Evolutionary conservation across 2,329 filamentous ascomycete species (phyloP).

Genomic region (Colletotrichum somersetense): DNA sequence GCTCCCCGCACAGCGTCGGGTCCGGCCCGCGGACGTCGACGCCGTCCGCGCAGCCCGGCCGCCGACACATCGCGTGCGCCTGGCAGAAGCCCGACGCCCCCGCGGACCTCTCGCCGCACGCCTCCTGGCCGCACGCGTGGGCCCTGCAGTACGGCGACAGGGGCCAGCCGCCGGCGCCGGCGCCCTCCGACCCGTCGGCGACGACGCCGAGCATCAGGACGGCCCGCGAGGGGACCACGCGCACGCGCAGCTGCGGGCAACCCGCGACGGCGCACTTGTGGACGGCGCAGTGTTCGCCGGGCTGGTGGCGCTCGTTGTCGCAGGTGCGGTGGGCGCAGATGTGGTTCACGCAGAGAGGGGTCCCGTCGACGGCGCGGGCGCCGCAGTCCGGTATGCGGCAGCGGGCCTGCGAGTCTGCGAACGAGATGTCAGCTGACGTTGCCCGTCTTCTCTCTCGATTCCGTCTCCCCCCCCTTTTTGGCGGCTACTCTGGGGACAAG

Average conservation of each 20-base stretch:
- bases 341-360: conserved; percentile 43
- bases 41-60: conserved; percentile 21
- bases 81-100: conserved; percentile 25
- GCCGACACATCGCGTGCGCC: conserved; percentile 30
- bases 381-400: conserved; percentile 34
- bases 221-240: conserved; percentile 9
- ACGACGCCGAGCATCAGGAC: not conserved
- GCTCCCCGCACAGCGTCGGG: conserved; percentile 29
- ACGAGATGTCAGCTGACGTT: not conserved
- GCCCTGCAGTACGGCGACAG: conserved; percentile 35
- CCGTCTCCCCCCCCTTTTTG: not conserved
- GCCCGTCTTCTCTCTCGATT: not conserved
- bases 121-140: conserved; percentile 33
- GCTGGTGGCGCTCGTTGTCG: conserved; percentile 22
- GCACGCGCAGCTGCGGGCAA: conserved; percentile 40
- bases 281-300: conserved; percentile 43
- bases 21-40: conserved; percentile 25
- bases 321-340: conserved; percentile 46
- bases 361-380: conserved; percentile 29
- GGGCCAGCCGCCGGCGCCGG: not conserved
- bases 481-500: no score
- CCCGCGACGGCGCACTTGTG: conserved; percentile 45
- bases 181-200: not conserved
- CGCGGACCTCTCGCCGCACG: conserved; percentile 19
- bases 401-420: conserved; percentile 27